A percentile compares a stretch with the other conserved stretches of the same genome.
phyloP scores from a whole-genome alignment of 495 filamentous ascomycete genomes.

The Aspergillus sclerotiicarbonarius region DNA sequence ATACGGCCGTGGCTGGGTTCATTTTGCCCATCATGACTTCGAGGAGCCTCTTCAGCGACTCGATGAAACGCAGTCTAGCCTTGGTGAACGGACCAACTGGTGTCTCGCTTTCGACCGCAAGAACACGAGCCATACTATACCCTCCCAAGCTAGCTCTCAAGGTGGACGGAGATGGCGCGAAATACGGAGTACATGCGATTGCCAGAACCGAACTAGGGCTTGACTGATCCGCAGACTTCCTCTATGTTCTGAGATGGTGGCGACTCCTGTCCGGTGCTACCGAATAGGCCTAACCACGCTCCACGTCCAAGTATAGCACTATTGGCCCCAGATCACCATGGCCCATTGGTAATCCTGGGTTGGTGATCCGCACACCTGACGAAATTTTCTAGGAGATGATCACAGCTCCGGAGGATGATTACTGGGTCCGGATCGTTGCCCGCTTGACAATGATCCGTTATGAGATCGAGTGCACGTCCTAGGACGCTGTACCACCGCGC shows the following conservation, averaged over 20 bases:
- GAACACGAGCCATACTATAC: not conserved
- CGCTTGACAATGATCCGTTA: not conserved
- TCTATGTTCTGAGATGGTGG: not conserved
- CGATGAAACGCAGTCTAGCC: not conserved
- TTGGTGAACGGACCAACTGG: not conserved
- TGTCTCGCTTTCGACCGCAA: not conserved
- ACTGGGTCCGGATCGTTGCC: not conserved
- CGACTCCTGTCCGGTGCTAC: not conserved
- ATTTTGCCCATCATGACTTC: not conserved
- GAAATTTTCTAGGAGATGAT: not conserved
- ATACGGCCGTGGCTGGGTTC: not conserved
- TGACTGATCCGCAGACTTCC: not conserved
- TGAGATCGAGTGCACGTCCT: not conserved
- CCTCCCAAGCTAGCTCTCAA: not conserved
- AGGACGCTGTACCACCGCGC: not conserved
- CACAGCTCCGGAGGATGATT: not conserved
- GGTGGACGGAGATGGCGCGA: not conserved
- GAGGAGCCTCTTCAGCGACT: too few species aligned
- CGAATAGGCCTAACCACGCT: not conserved
- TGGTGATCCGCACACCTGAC: not conserved
- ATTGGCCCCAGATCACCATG: not conserved
- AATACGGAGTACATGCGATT: not conserved
- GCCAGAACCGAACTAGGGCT: not conserved
- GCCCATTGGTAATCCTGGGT: not conserved
- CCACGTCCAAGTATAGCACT: not conserved